phyloP scores from a whole-genome alignment of 495 filamentous ascomycete genomes.

The Aspergillus mulundensis region DNA sequence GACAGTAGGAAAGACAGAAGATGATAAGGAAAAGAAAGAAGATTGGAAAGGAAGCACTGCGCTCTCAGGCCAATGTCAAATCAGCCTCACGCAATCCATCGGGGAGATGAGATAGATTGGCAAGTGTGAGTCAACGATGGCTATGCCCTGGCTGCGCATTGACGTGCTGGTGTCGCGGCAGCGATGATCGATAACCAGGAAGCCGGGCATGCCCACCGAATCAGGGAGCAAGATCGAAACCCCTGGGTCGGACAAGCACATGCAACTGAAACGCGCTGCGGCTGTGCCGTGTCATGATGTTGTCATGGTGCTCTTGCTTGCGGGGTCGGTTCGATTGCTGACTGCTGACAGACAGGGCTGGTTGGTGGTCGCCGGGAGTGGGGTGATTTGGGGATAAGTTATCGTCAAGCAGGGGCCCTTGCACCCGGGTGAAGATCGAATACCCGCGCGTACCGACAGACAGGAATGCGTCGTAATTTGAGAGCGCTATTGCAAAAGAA shows the following conservation, averaged over 20 bases:
- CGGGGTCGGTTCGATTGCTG: constrained; percentile 11
- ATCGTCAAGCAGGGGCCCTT: constrained; percentile 10
- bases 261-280: constrained; percentile 13
- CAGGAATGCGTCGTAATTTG: constrained; percentile 14
- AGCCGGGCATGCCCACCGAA: constrained; percentile 1
- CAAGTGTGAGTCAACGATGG: constrained; percentile 2
- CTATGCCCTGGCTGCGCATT: constrained; percentile 4
- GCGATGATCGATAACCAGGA: constrained; percentile 2
- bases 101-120: background rate
- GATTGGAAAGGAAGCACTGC: constrained; percentile 9
- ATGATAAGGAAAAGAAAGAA: constrained; percentile 14
- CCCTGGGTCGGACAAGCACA: constrained; percentile 9
- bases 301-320: constrained; percentile 14
- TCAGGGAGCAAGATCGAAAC: constrained; percentile 7
- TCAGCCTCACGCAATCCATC: constrained; percentile 7
- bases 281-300: constrained; percentile 14
- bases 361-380: constrained; percentile 13
- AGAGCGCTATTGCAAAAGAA: constrained; percentile 16
- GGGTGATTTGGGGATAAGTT: constrained; percentile 9
- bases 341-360: constrained; percentile 6
- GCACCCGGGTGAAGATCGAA: constrained; percentile 11
- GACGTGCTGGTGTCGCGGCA: constrained; percentile 10
- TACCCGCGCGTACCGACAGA: constrained; percentile 12
- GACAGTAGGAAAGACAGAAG: constrained; percentile 9
- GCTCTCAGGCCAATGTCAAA: constrained; percentile 7